A percentile compares a stretch with the other conserved stretches of the same genome.
These are phyloP conservation scores for Papiliotrema flavescens DNA, from an alignment of 1,284 basidiomycete genomes.

Conservation along the genomic window DNA sequence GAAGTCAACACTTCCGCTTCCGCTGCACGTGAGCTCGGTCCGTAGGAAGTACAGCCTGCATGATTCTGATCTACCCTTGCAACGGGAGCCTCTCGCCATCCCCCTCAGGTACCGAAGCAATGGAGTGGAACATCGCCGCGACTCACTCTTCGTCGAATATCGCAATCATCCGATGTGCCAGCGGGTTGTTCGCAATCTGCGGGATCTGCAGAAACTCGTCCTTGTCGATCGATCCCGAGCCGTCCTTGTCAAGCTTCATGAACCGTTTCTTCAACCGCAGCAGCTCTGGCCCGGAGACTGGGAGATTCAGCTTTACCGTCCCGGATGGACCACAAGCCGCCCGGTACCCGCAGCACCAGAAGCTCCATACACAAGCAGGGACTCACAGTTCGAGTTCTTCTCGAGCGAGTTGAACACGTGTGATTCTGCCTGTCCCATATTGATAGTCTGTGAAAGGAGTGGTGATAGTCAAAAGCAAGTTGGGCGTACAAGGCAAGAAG, in stretches of 20 bases:
- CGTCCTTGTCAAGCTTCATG: slow-evolving; percentile 99
- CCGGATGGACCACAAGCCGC: not conserved
- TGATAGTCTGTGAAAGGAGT: not conserved
- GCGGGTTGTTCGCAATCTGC: slow-evolving; percentile 95
- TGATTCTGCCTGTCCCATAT: slow-evolving; percentile 50
- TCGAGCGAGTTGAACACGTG: slow-evolving; percentile 48
- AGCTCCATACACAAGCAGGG: not conserved
- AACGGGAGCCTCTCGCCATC: too few relatives aligned
- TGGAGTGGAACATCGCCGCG: not conserved
- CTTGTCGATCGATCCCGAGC: slow-evolving; percentile 94
- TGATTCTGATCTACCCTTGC: too few relatives aligned
- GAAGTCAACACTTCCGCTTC: slow-evolving; percentile 97
- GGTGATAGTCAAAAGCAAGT: too few relatives aligned
- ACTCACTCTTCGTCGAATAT: slow-evolving; percentile 98
- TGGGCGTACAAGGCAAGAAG: too few relatives aligned
- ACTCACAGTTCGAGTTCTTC: slow-evolving; percentile 49
- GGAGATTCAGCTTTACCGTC: too few relatives aligned
- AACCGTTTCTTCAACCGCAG: slow-evolving; percentile 96
- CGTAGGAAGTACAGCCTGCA: too few relatives aligned
- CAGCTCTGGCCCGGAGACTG: slow-evolving; percentile 87
- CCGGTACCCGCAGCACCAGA: not conserved
- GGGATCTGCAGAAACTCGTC: slow-evolving; percentile 99
- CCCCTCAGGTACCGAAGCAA: too few relatives aligned
- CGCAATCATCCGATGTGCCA: slow-evolving; percentile 96
- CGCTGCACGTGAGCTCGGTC: slow-evolving; percentile 54